Base-by-base conservation (phyloP, 306 rosid genomes). In the Prunus kanzakura region DNA sequence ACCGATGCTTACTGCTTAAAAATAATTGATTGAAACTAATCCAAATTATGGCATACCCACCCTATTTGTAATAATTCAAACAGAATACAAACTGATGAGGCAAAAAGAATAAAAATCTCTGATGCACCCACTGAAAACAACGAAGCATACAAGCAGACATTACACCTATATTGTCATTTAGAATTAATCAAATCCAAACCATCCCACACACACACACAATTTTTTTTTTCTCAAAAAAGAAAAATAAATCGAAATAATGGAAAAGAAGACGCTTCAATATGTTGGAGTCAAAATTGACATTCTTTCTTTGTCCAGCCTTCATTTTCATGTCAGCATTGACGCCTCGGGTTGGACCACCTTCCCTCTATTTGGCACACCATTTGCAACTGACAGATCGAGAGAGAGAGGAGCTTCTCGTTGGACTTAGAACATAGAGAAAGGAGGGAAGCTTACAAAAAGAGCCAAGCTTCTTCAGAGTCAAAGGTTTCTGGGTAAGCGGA, bases 251-350 rank as follows among this genome's bases (percentile, higher is more conserved):
- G 13, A 57, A 57, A 10, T 57, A n/a, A 57, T 57, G 63, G 27
- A 57, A 57, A 20, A 10, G 43, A 38, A 38, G 9, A 7, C 43
- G 43, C 43, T 7, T 38, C 0, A 38, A 38, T 38, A 38, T 38
- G 9, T 6, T 38, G 43, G 43, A 0, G 63, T 57, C 15, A 57
- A 57, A 57, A 10, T 7, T 6, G 43, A 38, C 43, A 0, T 6
- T 38, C 43, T 38, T 38, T 35, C 41, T 35, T 38, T 38, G 43
- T 38, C 9, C 43, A 38, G 43, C 9, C 43, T 38, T 38, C 43
- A 57, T 57, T 57, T 57, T 57, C 29, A 57, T 57, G 63, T 57
- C 63, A 57, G 29, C 63, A 57, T 57, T 57, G 63, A 57, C 63
- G 63, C 30, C 63, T 22, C 4, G 27, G 62, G 27, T 20, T 10